These are phyloP conservation scores for Xanthoparmelia taractica DNA, from an alignment of 495 filamentous ascomycete genomes.

Conservation along the genomic window DNA sequence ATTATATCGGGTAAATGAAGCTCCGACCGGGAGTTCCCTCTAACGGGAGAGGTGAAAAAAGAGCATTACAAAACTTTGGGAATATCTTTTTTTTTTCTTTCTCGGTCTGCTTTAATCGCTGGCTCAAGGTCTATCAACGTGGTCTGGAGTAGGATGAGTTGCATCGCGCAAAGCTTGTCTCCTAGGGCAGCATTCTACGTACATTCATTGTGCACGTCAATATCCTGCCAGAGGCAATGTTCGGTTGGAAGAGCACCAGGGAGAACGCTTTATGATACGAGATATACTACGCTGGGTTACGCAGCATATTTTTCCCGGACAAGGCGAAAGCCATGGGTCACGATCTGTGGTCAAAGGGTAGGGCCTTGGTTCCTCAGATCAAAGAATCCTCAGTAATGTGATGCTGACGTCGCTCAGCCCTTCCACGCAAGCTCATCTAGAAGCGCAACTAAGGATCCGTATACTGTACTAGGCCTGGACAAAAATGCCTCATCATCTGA, in stretches of 20 bases:
- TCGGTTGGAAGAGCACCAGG: conserved; percentile 19
- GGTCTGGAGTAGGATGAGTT: conserved; percentile 29
- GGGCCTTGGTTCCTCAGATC: not conserved
- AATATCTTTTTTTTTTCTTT: not conserved
- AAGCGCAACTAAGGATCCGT: conserved; percentile 69
- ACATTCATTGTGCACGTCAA: conserved; percentile 23
- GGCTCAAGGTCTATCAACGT: not conserved
- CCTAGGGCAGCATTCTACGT: conserved; percentile 26
- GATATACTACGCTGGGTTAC: not conserved
- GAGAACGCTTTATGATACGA: conserved; percentile 9
- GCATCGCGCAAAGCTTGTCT: conserved; percentile 25
- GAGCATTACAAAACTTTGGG: not conserved
- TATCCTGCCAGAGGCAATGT: conserved; percentile 19
- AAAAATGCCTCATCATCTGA: conserved; percentile 73
- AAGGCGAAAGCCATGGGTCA: conserved; percentile 10
- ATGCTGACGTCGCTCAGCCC: conserved; percentile 38
- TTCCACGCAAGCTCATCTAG: conserved; percentile 67
- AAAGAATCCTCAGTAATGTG: not conserved
- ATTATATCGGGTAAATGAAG: not conserved
- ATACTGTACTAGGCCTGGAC: conserved; percentile 73
- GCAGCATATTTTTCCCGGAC: conserved; percentile 7
- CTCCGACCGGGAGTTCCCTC: not conserved
- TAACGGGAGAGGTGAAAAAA: too few relatives aligned
- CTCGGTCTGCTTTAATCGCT: not conserved
- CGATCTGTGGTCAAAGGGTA: conserved; percentile 11